These are phyloP conservation scores for Veloboletus limbatus DNA, from an alignment of 1,284 basidiomycete species.

Conservation along the genomic window DNA sequence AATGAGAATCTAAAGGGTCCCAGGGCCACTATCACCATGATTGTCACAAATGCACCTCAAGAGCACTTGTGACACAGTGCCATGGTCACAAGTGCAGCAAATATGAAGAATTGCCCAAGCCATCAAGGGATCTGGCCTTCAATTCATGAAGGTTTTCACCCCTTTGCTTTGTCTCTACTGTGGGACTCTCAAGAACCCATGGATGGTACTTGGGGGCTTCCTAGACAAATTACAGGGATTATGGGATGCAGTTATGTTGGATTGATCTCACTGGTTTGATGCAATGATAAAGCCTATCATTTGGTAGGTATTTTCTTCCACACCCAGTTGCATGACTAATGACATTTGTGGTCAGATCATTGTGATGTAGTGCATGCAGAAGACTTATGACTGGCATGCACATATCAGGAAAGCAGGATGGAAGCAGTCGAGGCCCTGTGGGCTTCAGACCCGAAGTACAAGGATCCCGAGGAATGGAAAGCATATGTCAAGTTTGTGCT, in stretches of 20 bases:
- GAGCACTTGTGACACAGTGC: neutral
- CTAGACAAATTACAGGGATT: neutral
- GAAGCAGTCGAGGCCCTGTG: neutral
- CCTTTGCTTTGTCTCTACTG: neutral
- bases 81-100: neutral
- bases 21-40: neutral
- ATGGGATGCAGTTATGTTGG: neutral
- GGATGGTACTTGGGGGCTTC: neutral
- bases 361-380: no score
- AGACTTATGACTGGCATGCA: no score
- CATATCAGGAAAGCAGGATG: neutral
- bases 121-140: neutral
- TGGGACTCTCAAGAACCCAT: neutral
- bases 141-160: neutral
- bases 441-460: neutral
- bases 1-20: neutral
- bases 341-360: no score
- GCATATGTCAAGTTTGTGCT: neutral
- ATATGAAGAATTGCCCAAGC: no score
- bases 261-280: neutral
- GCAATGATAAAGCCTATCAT: no score
- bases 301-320: no score
- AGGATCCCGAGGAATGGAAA: neutral
- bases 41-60: neutral
- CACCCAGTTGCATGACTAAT: no score